A percentile compares a stretch with the other conserved stretches of the same genome.
Evolutionary conservation across 164 flowering plant species (phyloP).

Genomic region (Akebia trifoliata): DNA sequence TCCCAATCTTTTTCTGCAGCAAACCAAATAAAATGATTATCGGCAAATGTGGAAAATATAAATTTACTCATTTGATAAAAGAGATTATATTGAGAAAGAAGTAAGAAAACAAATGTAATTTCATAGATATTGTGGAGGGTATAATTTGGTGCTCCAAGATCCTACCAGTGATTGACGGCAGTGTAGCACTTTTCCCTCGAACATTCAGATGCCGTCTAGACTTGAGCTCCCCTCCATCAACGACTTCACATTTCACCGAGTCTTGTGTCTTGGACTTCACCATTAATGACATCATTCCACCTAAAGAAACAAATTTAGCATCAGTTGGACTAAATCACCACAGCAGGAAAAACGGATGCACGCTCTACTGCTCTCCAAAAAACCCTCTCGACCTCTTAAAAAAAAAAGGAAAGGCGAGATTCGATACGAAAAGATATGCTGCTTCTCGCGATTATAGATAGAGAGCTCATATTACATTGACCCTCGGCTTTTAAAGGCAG

Average conservation of each 20-base stretch:
- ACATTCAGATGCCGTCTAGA: conserved; percentile 96
- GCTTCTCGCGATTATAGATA: too few species aligned
- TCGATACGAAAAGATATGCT: too few species aligned
- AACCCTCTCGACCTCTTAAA: not conserved
- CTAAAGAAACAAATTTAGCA: conserved; percentile 28
- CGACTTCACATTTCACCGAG: conserved; percentile 89
- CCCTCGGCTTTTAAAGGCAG: too few species aligned
- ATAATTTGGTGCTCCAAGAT: not conserved
- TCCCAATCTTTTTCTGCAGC: conserved; percentile 89
- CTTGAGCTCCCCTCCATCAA: conserved; percentile 98
- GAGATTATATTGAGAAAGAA: not conserved
- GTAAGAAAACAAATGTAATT: not conserved
- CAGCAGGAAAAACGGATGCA: not conserved
- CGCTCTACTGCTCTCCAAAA: not conserved
- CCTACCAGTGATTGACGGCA: conserved; percentile 89
- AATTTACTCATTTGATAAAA: not conserved
- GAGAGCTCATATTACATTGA: too few species aligned
- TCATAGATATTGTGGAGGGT: not conserved
- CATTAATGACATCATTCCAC: conserved; percentile 96
- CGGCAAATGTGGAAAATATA: conserved; percentile 4
- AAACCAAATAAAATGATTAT: conserved; percentile 14
- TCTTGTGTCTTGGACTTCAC: conserved; percentile 93
- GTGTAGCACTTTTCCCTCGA: conserved; percentile 98
- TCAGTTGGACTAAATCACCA: conserved; percentile 8
- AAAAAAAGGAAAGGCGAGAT: too few species aligned